Percentiles rank a stretch among this genome's conserved stretches.
Evolutionary conservation across 805 yeast genomes (phyloP).

Genomic region (Wickerhamiella siamensis): DNA sequence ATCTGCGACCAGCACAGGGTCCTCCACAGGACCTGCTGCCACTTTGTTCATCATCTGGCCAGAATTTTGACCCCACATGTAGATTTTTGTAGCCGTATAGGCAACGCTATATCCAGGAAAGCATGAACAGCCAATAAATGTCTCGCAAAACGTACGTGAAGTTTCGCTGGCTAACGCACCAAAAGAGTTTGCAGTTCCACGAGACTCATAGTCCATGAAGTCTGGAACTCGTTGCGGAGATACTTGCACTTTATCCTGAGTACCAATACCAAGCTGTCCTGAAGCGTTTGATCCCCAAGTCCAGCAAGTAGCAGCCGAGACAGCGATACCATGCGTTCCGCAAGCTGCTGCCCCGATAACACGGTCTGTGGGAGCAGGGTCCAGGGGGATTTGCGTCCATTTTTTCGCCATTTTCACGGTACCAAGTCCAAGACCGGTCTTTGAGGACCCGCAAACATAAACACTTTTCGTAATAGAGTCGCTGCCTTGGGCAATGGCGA

Average conservation of each 20-base stretch:
- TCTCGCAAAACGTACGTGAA: slow-evolving; percentile 4
- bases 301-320: slow-evolving; percentile 11
- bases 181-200: slow-evolving; percentile 6
- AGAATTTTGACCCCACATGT: slow-evolving; percentile 17
- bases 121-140: slow-evolving; percentile 7
- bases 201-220: slow-evolving; percentile 7
- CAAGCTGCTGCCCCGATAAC: slow-evolving; percentile 9
- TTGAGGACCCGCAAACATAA: background rate
- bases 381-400: background rate
- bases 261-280: slow-evolving; percentile 13
- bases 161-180: slow-evolving; percentile 8
- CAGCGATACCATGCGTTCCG: slow-evolving; percentile 11
- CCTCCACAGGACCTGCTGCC: slow-evolving; percentile 4
- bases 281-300: slow-evolving; percentile 17
- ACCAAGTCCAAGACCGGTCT: background rate
- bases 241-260: slow-evolving; percentile 7
- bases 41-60: slow-evolving; percentile 16
- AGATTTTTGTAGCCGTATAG: slow-evolving; percentile 7
- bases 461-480: background rate
- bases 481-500: background rate
- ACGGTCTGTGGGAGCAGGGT: background rate
- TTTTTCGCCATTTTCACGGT: background rate
- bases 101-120: slow-evolving; percentile 3
- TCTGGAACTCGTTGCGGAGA: slow-evolving; percentile 10
- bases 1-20: slow-evolving; percentile 10